These are phyloP conservation scores for Tulasnella sp. DNA, from an alignment of 768 basidiomycete genomes.

Conservation along the genomic window DNA sequence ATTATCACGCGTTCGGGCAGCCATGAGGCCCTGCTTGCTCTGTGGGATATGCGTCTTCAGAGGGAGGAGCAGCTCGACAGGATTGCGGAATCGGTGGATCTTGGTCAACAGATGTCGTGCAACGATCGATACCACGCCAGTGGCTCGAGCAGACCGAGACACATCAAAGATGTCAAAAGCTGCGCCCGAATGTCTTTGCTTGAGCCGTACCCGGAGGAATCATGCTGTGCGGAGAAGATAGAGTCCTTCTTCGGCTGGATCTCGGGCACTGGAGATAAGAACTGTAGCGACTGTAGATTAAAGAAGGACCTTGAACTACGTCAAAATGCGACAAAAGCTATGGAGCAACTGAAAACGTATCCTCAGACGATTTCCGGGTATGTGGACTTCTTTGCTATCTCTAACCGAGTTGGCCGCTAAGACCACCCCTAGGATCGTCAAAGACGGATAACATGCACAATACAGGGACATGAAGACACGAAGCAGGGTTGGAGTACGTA, in stretches of 20 bases:
- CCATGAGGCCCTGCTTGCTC: not conserved
- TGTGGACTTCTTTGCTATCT: not conserved
- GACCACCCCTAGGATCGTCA: not conserved
- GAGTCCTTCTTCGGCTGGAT: not conserved
- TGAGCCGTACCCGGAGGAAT: not conserved
- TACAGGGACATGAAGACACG: too few relatives aligned
- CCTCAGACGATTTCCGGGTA: not conserved
- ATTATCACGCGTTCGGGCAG: not conserved
- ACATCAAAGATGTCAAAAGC: not conserved
- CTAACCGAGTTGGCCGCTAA: not conserved
- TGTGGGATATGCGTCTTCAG: not conserved
- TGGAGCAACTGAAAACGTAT: not conserved
- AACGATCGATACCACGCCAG: not conserved
- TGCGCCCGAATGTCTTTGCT: not conserved
- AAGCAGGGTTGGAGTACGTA: too few relatives aligned
- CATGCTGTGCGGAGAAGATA: not conserved
- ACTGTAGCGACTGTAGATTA: not conserved
- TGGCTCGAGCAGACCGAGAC: not conserved
- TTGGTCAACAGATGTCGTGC: not conserved
- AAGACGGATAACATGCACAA: too few relatives aligned
- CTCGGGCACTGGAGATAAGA: not conserved
- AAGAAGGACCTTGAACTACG: not conserved
- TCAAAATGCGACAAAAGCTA: not conserved
- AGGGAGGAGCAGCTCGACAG: not conserved
- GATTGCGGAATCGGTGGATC: not conserved